A percentile compares a stretch with the other conserved stretches of the same genome.
Evolutionary conservation across 176 grass and related monocot genomes (phyloP).

Genomic region (Zoysia pacifica): DNA sequence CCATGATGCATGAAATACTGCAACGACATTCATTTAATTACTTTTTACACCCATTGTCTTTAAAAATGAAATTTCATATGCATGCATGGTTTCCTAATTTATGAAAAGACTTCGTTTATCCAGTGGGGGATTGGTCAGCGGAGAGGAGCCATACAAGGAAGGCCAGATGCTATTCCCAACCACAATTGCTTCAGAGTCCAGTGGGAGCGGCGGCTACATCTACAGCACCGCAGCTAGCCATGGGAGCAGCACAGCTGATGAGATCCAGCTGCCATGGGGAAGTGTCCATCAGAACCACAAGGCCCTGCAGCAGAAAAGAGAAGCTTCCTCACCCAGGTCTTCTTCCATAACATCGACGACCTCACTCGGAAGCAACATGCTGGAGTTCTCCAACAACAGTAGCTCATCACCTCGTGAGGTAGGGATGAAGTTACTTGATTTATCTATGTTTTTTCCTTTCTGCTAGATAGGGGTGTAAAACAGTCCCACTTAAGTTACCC

Average conservation of each 20-base stretch:
- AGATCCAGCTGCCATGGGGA: slow-evolving; percentile 56
- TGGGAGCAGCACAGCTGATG: slow-evolving; percentile 43
- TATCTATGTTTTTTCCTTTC: not conserved
- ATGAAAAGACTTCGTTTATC: not conserved
- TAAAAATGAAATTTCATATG: not conserved
- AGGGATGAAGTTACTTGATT: slow-evolving; percentile 24
- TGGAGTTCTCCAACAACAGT: slow-evolving; percentile 76
- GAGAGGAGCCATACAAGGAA: slow-evolving; percentile 53
- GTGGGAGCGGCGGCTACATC: slow-evolving; percentile 35
- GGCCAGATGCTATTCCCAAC: slow-evolving; percentile 38
- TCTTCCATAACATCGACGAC: slow-evolving; percentile 60
- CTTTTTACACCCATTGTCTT: not conserved
- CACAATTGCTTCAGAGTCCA: slow-evolving; percentile 28
- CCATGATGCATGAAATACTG: slow-evolving; percentile 24
- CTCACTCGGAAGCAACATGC: slow-evolving; percentile 56
- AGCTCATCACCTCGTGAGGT: slow-evolving; percentile 50
- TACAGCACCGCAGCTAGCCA: slow-evolving; percentile 52
- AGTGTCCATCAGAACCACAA: slow-evolving; percentile 40
- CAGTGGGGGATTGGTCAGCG: slow-evolving; percentile 56
- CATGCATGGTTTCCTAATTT: not conserved
- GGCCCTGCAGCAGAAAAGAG: slow-evolving; percentile 45
- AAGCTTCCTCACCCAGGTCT: slow-evolving; percentile 71
- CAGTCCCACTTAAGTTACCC: too few relatives aligned
- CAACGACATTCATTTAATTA: not conserved
- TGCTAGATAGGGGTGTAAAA: not conserved